Conservation (phyloP, 2,329 filamentous ascomycete genomes). For the Aspergillus amoenus region DNA sequence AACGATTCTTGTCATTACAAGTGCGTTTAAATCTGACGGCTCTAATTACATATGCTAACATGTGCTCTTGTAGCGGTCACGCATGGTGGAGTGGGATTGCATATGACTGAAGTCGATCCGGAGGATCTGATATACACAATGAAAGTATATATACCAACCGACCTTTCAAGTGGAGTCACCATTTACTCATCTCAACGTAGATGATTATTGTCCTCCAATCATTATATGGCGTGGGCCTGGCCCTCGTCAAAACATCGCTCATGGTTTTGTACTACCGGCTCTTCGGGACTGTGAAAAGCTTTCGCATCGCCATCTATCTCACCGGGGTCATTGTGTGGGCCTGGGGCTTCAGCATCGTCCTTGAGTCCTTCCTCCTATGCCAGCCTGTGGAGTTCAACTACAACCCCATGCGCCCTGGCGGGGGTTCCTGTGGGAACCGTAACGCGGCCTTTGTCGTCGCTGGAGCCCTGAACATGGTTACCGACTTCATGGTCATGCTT, state of each 20-base stretch:
- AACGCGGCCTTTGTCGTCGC: conserved; percentile 16
- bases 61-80: background rate
- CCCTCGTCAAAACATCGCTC: conserved; percentile 3
- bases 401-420: background rate
- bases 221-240: conserved; percentile 1
- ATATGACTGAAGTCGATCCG: background rate
- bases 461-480: conserved; percentile 22
- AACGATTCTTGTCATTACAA: background rate
- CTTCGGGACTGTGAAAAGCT: background rate
- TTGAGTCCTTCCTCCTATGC: background rate
- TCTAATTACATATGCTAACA: background rate
- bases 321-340: conserved; percentile 1
- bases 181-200: background rate
- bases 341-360: conserved; percentile 4
- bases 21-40: background rate
- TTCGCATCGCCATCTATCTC: background rate
- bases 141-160: background rate
- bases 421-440: conserved; percentile 12
- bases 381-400: background rate
- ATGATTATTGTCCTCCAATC: background rate
- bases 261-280: conserved; percentile 1
- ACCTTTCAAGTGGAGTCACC: background rate
- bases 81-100: background rate
- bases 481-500: conserved; percentile 23
- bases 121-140: background rate